Base-by-base conservation (phyloP, 2,329 filamentous ascomycete genomes). In the Juglanconis oblonga region DNA sequence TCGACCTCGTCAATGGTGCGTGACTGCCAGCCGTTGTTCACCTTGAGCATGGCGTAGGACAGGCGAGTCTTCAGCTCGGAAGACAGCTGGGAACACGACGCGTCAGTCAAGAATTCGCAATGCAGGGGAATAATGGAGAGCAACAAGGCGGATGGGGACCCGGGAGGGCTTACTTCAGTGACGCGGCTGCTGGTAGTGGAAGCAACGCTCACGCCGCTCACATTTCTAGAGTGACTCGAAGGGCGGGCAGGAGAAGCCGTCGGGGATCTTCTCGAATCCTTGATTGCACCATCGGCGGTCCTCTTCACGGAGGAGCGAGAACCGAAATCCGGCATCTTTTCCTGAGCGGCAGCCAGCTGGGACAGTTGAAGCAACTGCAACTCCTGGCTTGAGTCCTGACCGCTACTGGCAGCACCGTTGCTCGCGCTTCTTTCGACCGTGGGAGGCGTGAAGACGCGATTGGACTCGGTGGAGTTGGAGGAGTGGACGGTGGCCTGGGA, bases 41-140 rank as follows among this genome's bases (percentile, higher is more conserved):
- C 90, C 74, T 97, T 97, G 71, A 96, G 84, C 84, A 96, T 95
- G 65, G 94, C 94, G 73, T 97, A 97, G 6, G 92, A 91, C 33
- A 98, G 82, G 68, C 92, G 89, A 54, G 92, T 88, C 70, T 88
- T 89, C 55, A 98, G 82, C 70, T 94, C 90, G 57, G 87, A 85
- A 45, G 91, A 92, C 57, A 91, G 77, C 89, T 92, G 71, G 6
- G 7, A 36, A 17, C 50, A 68, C 63, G 31, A 51, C 24, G 48
- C 33, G 64, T 72, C 59, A 71, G 68, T 57, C 24, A 10, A 31
- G 24, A 10, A 63, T 38, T 24, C 35, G 42, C 10, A 44, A 3
- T 5, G 8, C 8, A 13, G 31, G 31, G 40, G 47, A 52, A 40
- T 32, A 52, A 40, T 32, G 40, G 32, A 36, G 11, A 17, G 38